Conservation (phyloP, 768 basidiomycete species). For the Flagelloscypha sp. region DNA sequence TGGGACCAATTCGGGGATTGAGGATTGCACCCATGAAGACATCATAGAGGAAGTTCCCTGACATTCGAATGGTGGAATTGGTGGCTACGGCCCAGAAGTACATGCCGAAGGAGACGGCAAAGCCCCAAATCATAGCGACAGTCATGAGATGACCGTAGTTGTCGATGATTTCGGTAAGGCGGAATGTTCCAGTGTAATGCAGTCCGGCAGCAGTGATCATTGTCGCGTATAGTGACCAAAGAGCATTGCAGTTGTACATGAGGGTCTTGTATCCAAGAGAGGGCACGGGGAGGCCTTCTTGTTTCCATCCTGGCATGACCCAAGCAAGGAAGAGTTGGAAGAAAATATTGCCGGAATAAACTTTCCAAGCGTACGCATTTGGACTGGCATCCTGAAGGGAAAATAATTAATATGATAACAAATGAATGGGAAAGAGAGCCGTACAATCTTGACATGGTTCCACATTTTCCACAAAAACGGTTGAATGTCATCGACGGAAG, state of each 20-base stretch:
- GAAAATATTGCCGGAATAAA: slow-evolving; percentile 81
- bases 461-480: slow-evolving; percentile 82
- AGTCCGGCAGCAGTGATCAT: slow-evolving; percentile 65
- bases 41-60: slow-evolving; percentile 90
- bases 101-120: slow-evolving; percentile 68
- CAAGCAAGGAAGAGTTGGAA: slow-evolving; percentile 88
- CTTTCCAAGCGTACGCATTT: slow-evolving; percentile 79
- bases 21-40: slow-evolving; percentile 94
- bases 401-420: too few relatives aligned
- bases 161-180: slow-evolving; percentile 90
- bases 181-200: slow-evolving; percentile 77
- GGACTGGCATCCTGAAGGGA: slow-evolving; percentile 82
- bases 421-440: too few relatives aligned
- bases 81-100: slow-evolving; percentile 73
- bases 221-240: slow-evolving; percentile 77
- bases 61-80: slow-evolving; percentile 84
- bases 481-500: slow-evolving; percentile 56
- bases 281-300: slow-evolving; percentile 94
- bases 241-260: slow-evolving; percentile 95
- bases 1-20: slow-evolving; percentile 84
- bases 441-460: slow-evolving; percentile 71
- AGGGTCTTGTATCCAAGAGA: slow-evolving; percentile 89
- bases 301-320: slow-evolving; percentile 87
- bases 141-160: slow-evolving; percentile 95
- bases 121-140: slow-evolving; percentile 89